phyloP scores from a whole-genome alignment of 2,329 filamentous ascomycete genomes.

The Beauveria caledonica region DNA sequence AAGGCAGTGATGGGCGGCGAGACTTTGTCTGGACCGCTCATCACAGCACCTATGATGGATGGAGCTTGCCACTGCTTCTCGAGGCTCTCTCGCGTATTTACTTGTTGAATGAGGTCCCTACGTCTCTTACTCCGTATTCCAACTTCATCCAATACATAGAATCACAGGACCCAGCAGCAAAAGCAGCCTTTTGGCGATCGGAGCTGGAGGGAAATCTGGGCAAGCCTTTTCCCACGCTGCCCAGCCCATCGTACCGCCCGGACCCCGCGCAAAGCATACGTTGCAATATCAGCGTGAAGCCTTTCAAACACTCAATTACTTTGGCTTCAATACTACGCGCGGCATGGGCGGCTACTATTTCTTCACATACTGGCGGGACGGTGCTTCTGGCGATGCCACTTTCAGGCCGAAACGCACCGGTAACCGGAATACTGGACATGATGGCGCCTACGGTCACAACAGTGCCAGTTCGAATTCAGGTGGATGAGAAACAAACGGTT shows the following conservation, averaged over 20 bases:
- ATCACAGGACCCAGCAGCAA: not conserved
- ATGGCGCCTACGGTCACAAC: constrained; percentile 21
- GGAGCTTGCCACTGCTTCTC: not conserved
- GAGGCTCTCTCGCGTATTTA: not conserved
- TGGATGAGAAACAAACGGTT: constrained; percentile 23
- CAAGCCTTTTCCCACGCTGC: not conserved
- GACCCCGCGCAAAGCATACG: not conserved
- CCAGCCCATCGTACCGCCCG: not conserved
- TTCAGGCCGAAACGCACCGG: constrained; percentile 17
- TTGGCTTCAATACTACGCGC: constrained; percentile 14
- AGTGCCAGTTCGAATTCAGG: constrained; percentile 16
- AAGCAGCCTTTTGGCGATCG: not conserved
- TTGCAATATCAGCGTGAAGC: not conserved
- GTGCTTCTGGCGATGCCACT: constrained; percentile 21
- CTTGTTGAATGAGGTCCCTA: not conserved
- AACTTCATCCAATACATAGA: not conserved
- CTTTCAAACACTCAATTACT: not conserved
- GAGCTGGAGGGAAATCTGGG: not conserved
- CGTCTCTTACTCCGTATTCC: not conserved
- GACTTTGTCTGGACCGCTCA: not conserved
- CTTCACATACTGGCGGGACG: constrained; percentile 26
- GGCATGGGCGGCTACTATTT: constrained; percentile 25
- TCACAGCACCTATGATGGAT: not conserved
- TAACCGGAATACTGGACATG: constrained; percentile 18
- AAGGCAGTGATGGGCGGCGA: constrained; percentile 6